A percentile compares a stretch with the other conserved stretches of the same genome.
phyloP scores from a whole-genome alignment of 2,329 filamentous ascomycete genomes.

The Rutstroemia sydowiana region DNA sequence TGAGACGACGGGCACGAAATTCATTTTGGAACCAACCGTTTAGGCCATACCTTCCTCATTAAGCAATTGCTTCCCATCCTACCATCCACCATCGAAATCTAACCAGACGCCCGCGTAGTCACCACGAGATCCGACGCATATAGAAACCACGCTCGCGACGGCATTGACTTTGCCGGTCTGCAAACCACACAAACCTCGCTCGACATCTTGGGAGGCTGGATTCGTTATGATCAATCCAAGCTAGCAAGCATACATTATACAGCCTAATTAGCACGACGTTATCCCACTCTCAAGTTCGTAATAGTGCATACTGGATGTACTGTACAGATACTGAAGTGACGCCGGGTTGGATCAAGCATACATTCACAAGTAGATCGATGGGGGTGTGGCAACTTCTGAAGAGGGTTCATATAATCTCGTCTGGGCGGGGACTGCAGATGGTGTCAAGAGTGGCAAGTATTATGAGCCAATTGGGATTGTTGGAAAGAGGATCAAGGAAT shows the following conservation, averaged over 20 bases:
- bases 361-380: neutral
- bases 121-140: conserved; percentile 13
- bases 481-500: neutral
- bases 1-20: conserved; percentile 40
- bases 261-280: conserved; percentile 33
- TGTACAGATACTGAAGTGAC: conserved; percentile 12
- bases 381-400: neutral
- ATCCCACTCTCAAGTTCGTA: conserved; percentile 33
- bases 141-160: conserved; percentile 8
- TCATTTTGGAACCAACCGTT: conserved; percentile 42
- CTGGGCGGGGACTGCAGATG: neutral
- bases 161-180: conserved; percentile 13
- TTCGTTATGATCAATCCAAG: conserved; percentile 40
- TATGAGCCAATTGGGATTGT: neutral
- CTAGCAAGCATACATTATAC: conserved; percentile 41
- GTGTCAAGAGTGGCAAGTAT: neutral
- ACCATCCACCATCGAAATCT: conserved; percentile 18
- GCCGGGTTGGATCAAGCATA: neutral
- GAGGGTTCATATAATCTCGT: neutral
- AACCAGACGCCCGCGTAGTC: conserved; percentile 20
- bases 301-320: conserved; percentile 37
- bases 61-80: conserved; percentile 32
- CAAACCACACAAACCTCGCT: conserved; percentile 10
- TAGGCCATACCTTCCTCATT: conserved; percentile 39
- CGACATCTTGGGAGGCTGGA: conserved; percentile 5